Percentiles rank a stretch among this genome's conserved stretches.
Conservation (phyloP, 1,284 basidiomycete species). For the Fereydounia khargensis region DNA sequence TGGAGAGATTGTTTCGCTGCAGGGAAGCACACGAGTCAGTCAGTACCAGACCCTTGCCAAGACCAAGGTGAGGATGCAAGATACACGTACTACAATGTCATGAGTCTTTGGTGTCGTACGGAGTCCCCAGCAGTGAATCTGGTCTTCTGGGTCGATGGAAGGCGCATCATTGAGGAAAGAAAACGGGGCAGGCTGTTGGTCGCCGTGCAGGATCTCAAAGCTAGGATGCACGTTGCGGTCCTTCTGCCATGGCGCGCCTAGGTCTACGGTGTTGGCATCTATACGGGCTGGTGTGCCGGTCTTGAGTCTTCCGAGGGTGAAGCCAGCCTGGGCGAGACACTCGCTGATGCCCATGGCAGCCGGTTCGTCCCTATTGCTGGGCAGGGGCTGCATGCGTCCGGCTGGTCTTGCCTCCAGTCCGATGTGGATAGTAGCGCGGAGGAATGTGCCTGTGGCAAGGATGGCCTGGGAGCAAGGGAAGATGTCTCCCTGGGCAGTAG, state of each 20-base stretch:
- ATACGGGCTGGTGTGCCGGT: constrained; percentile 85
- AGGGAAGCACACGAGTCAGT: no score
- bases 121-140: constrained; percentile 73
- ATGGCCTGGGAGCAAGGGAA: constrained; percentile 77
- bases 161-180: constrained; percentile 35
- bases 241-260: constrained; percentile 51
- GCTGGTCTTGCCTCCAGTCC: constrained; percentile 76
- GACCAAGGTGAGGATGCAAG: no score
- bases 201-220: constrained; percentile 25
- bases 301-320: constrained; percentile 77
- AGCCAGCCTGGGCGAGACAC: constrained; percentile 72
- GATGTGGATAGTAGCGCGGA: constrained; percentile 83
- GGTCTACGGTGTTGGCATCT: constrained; percentile 70
- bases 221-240: constrained; percentile 7
- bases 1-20: constrained; percentile 67
- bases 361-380: constrained; percentile 61
- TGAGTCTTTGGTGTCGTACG: constrained; percentile 72
- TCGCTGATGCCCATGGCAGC: constrained; percentile 67
- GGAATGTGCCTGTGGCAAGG: constrained; percentile 84
- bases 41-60: no score
- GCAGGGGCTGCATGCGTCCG: constrained; percentile 74
- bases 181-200: constrained; percentile 24
- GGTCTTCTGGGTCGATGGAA: constrained; percentile 62
- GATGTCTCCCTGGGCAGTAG: constrained; percentile 74
- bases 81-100: constrained; percentile 64